Conservation (phyloP, 805 yeast species). For the Wickerhamomyces pijperi region DNA sequence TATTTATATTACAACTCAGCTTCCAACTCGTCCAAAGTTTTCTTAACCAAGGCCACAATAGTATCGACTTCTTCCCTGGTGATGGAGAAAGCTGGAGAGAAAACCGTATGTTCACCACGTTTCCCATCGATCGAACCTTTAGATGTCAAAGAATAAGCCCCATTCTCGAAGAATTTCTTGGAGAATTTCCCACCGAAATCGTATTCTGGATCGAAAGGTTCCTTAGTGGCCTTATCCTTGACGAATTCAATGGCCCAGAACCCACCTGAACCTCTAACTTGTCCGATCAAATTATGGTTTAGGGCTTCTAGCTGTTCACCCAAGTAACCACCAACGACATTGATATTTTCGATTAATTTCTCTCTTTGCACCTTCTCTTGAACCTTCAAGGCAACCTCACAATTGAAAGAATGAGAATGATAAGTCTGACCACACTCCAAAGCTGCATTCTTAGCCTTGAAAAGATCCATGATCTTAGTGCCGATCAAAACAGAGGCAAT, state of each 20-base stretch:
- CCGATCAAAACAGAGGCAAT: slow-evolving; percentile 31
- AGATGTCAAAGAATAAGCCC: slow-evolving; percentile 30
- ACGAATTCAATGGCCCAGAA: slow-evolving; percentile 46
- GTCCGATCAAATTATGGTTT: slow-evolving; percentile 29
- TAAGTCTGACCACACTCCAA: slow-evolving; percentile 38
- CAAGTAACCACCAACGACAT: slow-evolving; percentile 30
- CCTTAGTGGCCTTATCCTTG: slow-evolving; percentile 33
- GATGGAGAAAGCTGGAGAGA: slow-evolving; percentile 34
- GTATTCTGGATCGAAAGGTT: slow-evolving; percentile 26
- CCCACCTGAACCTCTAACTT: slow-evolving; percentile 43
- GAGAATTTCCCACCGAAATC: slow-evolving; percentile 22
- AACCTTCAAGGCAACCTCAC: slow-evolving; percentile 34
- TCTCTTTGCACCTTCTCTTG: slow-evolving; percentile 28
- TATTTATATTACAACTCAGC: slow-evolving; percentile 7
- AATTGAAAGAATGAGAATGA: slow-evolving; percentile 35
- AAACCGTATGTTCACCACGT: slow-evolving; percentile 33
- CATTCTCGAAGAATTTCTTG: slow-evolving; percentile 26
- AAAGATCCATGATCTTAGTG: slow-evolving; percentile 26
- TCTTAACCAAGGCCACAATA: slow-evolving; percentile 20
- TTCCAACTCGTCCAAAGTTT: slow-evolving; percentile 13
- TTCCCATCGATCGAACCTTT: slow-evolving; percentile 28
- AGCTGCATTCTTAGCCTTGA: slow-evolving; percentile 14
- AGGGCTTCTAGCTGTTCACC: slow-evolving; percentile 25
- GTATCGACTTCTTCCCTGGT: slow-evolving; percentile 26
- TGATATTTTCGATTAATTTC: slow-evolving; percentile 28